phyloP scores from a whole-genome alignment of 2,329 filamentous ascomycete species.

The Ascochyta lentis region DNA sequence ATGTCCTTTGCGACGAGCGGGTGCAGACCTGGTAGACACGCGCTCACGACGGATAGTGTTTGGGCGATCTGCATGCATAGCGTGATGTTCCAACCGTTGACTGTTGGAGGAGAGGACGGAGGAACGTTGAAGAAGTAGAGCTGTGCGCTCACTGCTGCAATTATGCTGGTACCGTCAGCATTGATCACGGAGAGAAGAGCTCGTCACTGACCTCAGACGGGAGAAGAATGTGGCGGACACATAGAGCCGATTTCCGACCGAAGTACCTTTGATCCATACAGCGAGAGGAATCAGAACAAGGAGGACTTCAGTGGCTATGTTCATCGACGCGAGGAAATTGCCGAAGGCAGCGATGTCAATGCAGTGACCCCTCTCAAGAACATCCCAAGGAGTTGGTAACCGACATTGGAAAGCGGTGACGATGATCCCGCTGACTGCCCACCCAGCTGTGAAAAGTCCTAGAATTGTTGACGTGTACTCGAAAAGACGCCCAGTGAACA shows the following conservation, averaged over 20 bases:
- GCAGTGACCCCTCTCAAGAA: conserved; percentile 22
- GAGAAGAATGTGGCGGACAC: conserved; percentile 34
- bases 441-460: conserved; percentile 28
- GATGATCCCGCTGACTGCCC: conserved; percentile 34
- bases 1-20: conserved; percentile 16
- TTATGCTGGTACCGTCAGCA: conserved; percentile 25
- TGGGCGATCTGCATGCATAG: conserved; percentile 39
- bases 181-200: not conserved
- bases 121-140: conserved; percentile 33
- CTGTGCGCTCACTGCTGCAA: conserved; percentile 29
- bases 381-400: conserved; percentile 32
- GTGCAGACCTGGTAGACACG: conserved; percentile 33
- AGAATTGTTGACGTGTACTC: conserved; percentile 28
- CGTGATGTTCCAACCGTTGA: conserved; percentile 26
- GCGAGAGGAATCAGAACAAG: conserved; percentile 37
- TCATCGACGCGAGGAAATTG: conserved; percentile 40
- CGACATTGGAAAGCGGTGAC: conserved; percentile 36
- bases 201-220: conserved; percentile 21
- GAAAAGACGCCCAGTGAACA: conserved; percentile 29
- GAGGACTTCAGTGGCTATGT: conserved; percentile 34
- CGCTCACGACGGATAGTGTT: conserved; percentile 38
- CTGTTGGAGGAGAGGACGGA: conserved; percentile 17
- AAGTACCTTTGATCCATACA: conserved; percentile 36
- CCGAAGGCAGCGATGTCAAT: conserved; percentile 30
- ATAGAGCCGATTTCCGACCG: conserved; percentile 30